These are phyloP conservation scores for Candida ortonii DNA, from an alignment of 805 yeast species.

Conservation along the genomic window DNA sequence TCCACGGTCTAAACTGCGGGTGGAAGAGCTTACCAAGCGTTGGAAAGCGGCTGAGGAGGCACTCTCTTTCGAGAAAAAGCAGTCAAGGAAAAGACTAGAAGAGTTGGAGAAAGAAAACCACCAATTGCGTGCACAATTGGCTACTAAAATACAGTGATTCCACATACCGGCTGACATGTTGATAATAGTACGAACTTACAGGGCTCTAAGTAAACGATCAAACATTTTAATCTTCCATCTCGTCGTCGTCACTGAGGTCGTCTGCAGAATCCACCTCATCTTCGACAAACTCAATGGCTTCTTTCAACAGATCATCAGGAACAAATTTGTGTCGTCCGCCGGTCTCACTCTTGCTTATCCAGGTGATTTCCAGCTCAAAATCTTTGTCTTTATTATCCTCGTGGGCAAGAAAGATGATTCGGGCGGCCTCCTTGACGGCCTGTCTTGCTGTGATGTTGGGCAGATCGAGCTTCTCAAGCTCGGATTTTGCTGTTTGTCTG, in stretches of 20 bases:
- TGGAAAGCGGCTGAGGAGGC: constrained; percentile 75
- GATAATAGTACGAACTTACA: too few species aligned
- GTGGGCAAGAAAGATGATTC: constrained; percentile 88
- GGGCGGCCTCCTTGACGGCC: constrained; percentile 92
- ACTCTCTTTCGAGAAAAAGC: constrained; percentile 56
- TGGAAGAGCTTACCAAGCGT: constrained; percentile 59
- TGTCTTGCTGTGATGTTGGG: constrained; percentile 68
- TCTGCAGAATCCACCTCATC: constrained; percentile 74
- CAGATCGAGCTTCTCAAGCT: constrained; percentile 83
- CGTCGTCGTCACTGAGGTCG: constrained; percentile 34
- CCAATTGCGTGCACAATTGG: constrained; percentile 25
- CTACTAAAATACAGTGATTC: too few species aligned
- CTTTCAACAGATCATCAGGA: constrained; percentile 74
- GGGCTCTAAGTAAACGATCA: constrained; percentile 1
- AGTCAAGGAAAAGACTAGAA: constrained; percentile 48
- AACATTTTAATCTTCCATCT: constrained; percentile 32
- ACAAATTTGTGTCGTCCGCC: constrained; percentile 76
- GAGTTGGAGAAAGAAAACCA: constrained; percentile 57
- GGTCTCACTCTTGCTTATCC: constrained; percentile 79
- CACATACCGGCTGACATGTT: too few species aligned
- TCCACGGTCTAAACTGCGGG: constrained; percentile 42
- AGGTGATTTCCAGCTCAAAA: constrained; percentile 89
- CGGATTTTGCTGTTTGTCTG: constrained; percentile 95
- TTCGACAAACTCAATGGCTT: constrained; percentile 81
- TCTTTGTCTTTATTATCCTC: constrained; percentile 98